Base-by-base conservation (phyloP, 2,329 filamentous ascomycete genomes). In the Colletotrichum chrysophilum region DNA sequence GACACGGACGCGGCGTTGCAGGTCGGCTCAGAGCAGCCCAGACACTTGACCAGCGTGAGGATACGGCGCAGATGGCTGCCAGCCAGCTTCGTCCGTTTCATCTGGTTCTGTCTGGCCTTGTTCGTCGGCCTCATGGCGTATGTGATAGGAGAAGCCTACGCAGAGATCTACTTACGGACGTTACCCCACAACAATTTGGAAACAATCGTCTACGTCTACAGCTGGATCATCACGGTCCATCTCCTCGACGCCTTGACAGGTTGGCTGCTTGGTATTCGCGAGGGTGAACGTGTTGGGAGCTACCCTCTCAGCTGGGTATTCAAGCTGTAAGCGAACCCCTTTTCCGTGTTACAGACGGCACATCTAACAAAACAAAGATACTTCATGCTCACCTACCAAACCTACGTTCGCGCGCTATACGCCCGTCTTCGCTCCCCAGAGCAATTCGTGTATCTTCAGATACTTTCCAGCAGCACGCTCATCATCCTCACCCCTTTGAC, bases 231-330 rank as follows among this genome's bases (percentile, higher is more conserved):
- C 34, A 94, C 92, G 2, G 91, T 94, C 10, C 90, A 93, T 76
- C 83, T 93, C 28, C 85, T 94, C 9, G 92, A 94, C 80, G 89
- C 88, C 4, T 83, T 93, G 73, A 93, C 92, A 0, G 92, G 91
- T 3, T 94, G 91, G 91, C 92, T 94, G 64, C 83, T 94, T 52
- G 92, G 92, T 60, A 92, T 90, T 52, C 90, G 89, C 68, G 91
- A 93, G 78, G 92, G 92, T 64, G 91, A 94, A 81, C 87, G 92
- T 36, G 92, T 94, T 2, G 92, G 92, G 52, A 93, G 91, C 81
- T 94, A 94, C 79, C 92, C 92, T n/a, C 82, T 94, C 73, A 92
- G 91, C 78, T 94, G 92, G 90, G 90, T 93, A 56, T 94, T 94
- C 79, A 94, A 94, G 82, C 87, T 94, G 89, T 93, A 81, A 84